Conservation (phyloP, 2,329 filamentous ascomycete genomes). For the Penicillium occitanis region DNA sequence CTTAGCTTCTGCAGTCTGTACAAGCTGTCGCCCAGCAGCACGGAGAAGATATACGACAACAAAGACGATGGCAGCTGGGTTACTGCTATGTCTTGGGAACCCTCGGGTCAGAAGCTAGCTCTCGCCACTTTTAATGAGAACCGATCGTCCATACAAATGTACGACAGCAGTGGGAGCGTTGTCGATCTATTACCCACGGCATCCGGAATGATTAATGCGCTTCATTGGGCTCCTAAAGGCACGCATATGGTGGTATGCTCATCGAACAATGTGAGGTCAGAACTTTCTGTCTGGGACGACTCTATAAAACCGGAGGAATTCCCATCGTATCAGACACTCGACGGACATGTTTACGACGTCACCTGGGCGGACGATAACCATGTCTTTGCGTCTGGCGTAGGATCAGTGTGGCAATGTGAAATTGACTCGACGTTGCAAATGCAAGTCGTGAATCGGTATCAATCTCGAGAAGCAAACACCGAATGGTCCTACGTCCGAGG, state of each 20-base stretch:
- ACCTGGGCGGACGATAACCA: constrained; percentile 41
- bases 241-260: constrained; percentile 45
- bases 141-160: constrained; percentile 47
- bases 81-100: constrained; percentile 49
- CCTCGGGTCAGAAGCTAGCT: constrained; percentile 45
- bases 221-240: constrained; percentile 44
- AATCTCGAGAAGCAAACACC: constrained; percentile 31
- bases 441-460: constrained; percentile 36
- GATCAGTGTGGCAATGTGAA: constrained; percentile 41
- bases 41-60: constrained; percentile 39
- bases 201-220: constrained; percentile 44
- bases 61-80: constrained; percentile 38
- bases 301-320: constrained; percentile 39
- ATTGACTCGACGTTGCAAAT: constrained; percentile 41
- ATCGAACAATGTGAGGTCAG: constrained; percentile 41
- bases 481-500: constrained; percentile 46
- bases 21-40: constrained; percentile 33
- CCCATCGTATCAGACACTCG: constrained; percentile 37
- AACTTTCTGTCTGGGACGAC: constrained; percentile 48
- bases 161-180: constrained; percentile 44
- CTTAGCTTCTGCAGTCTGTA: constrained; percentile 49
- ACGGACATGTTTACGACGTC: constrained; percentile 44
- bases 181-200: constrained; percentile 48
- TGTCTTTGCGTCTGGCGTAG: constrained; percentile 43
- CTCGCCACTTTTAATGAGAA: constrained; percentile 48